Base-by-base conservation (phyloP, 371 early-diverging fungal species). In the Mucor ambiguus region DNA sequence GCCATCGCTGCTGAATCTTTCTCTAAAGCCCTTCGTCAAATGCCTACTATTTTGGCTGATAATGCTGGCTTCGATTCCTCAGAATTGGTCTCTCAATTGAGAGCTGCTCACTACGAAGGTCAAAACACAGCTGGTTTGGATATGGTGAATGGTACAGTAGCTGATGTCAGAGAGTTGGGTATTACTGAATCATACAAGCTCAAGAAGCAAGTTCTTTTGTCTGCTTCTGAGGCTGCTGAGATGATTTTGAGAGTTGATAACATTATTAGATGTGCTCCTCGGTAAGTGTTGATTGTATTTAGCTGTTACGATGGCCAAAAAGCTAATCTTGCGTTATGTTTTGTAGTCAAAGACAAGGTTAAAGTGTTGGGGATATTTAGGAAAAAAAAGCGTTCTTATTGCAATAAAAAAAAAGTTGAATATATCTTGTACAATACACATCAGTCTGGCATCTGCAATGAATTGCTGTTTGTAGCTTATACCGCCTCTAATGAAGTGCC, bases 241-340 rank as follows among this genome's bases (percentile, higher is more conserved):
- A 95, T 98, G 95, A 96, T 99, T 75, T 83, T 99, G 37, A 93
- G 99, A 71, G 99, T 99, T 44, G 99, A 99, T 82, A 97, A 98
- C 76, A 97, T 99, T 73, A 95, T 99, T 77, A 94, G 98, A 74
- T 93, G 95, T 74, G 94, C 95, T 63, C 98, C 98, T 71, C 87
- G 98, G 54, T 66, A 33, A 60, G 43, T 60, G 30, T 46, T 4
- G 1, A 32, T 32, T 24, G 8, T 57, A 20, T 43, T 44, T 16
- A 35, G 10, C 43, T 49, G 30, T 22, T 29, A 16, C 2, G 11
- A 22, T 41, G 16, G 41, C 18, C 18, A 0, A 20, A 29, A 8
- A 14, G 5, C 56, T 20, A 24, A 26, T 16, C 16, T 3, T 26
- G 26, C 1, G 2, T 18, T 29, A 5, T 18, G 41, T 29, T 16